Evolutionary conservation across 345 rosid genomes (phyloP), one percentile per base, ranked within the genome.

Genomic region (Eucalyptus sp.): DNA sequence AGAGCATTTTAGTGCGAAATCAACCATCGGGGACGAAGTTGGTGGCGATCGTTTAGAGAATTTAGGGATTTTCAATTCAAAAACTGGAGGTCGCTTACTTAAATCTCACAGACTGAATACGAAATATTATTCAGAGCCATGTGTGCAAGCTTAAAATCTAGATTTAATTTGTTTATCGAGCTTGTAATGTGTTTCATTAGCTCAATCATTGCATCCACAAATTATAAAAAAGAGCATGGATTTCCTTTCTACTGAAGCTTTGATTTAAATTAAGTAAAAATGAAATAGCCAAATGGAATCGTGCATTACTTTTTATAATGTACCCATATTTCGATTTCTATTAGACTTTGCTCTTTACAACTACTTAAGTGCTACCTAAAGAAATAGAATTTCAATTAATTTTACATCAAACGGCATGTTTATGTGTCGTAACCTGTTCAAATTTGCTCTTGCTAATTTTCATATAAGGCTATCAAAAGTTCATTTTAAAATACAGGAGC

Each of bases 11-110:
- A 52, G 1, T 52, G 58, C 2, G 8, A 52, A 20, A 25, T 52
- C 25, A 18, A 52, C 0, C 2, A 52, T 52, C 0, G 1, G 5
- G 58, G 10, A 52, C 0, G 2, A 18, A 20, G 62, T 56, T 56
- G 0, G 13, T 0, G 0, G 3, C 0, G 1, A 56, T 56, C 0
- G 0, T 24, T 56, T 56, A 25, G 13, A 0, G 13, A 4, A 15
- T 14, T 0, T 7, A 7, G 1, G 5, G 3, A 64, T 64, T 64
- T 64, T n/a, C 2, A n/a, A n/a, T 64, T 64, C 5, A 6, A 7
- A 0, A 64, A n/a, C 0, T 64, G 0, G 0, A 64, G 2, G 1
- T 64, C 3, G 0, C 5, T 14, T 0, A 0, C 2, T 64, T 4
- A 7, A 64, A 64, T 0, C 1, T 0, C 5, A 7, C 1, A 3